Evolutionary conservation across 495 filamentous ascomycete genomes (phyloP).

Genomic region (Penicillium simplicissimum): DNA sequence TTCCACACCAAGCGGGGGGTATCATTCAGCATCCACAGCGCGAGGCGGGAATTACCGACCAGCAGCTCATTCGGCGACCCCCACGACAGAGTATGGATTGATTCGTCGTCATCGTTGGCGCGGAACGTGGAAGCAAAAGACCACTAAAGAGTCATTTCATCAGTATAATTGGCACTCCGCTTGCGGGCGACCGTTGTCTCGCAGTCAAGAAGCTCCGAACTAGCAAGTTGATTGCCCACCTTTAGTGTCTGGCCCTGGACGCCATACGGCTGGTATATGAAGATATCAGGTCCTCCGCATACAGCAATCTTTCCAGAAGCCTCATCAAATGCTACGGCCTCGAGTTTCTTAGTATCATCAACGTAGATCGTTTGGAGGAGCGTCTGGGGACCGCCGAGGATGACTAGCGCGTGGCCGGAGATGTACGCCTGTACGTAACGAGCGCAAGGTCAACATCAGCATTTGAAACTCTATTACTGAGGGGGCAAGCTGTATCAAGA

Average conservation of each 20-base stretch:
- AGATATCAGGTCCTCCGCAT: slow-evolving; percentile 62
- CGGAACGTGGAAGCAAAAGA: slow-evolving; percentile 50
- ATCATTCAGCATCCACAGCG: slow-evolving; percentile 64
- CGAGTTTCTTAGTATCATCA: slow-evolving; percentile 68
- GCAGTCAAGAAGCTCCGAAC: not conserved
- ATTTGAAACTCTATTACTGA: not conserved
- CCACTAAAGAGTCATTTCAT: slow-evolving; percentile 45
- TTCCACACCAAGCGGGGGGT: slow-evolving; percentile 65
- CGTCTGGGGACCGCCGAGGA: slow-evolving; percentile 71
- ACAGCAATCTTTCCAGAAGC: slow-evolving; percentile 82
- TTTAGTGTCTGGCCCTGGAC: slow-evolving; percentile 62
- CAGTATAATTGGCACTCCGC: not conserved
- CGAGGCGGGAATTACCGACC: slow-evolving; percentile 67
- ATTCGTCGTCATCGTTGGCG: slow-evolving; percentile 41
- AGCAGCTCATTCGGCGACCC: slow-evolving; percentile 80
- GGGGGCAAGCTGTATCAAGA: slow-evolving; percentile 8
- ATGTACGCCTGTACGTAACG: slow-evolving; percentile 71
- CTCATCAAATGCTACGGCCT: slow-evolving; percentile 77
- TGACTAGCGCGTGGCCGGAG: slow-evolving; percentile 80
- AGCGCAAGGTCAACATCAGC: slow-evolving; percentile 23
- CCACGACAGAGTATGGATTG: slow-evolving; percentile 76
- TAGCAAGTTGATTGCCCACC: slow-evolving; percentile 29
- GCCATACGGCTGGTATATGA: slow-evolving; percentile 78
- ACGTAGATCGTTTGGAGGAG: slow-evolving; percentile 91
- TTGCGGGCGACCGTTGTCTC: not conserved